Conservation (phyloP, 1,139 yeast genomes). For the Pichia cactophila region DNA sequence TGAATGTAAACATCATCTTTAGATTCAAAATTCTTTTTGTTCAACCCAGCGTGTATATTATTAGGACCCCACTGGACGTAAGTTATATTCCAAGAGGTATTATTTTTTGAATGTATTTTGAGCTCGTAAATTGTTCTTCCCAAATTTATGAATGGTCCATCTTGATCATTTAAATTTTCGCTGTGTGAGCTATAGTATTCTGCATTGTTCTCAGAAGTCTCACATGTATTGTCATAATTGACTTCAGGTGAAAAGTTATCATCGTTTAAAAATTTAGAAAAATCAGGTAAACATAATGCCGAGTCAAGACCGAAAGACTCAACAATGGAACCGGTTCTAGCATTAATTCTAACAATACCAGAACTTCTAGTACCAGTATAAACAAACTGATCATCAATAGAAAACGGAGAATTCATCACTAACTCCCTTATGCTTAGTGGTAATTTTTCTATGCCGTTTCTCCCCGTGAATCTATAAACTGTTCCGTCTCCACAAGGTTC, state of each 20-base stretch:
- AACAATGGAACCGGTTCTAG: constrained; percentile 69
- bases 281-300: constrained; percentile 1
- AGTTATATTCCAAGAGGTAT: constrained; percentile 78
- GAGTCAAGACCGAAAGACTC: constrained; percentile 52
- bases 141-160: constrained; percentile 33
- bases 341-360: constrained; percentile 66
- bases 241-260: neutral
- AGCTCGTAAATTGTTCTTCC: constrained; percentile 55
- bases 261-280: neutral
- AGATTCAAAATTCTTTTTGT: constrained; percentile 40
- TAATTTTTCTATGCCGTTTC: constrained; percentile 66
- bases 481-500: constrained; percentile 88
- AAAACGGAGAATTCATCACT: constrained; percentile 78
- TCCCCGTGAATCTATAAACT: constrained; percentile 77
- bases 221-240: neutral
- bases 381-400: constrained; percentile 77
- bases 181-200: constrained; percentile 8
- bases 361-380: constrained; percentile 83
- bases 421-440: constrained; percentile 78
- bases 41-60: constrained; percentile 68
- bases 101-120: constrained; percentile 55
- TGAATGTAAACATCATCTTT: constrained; percentile 71
- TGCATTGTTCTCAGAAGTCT: constrained; percentile 8
- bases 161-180: constrained; percentile 4
- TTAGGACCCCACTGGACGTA: constrained; percentile 93